Conservation (phyloP, 306 rosid species). For the Erythrophleum fordii region DNA sequence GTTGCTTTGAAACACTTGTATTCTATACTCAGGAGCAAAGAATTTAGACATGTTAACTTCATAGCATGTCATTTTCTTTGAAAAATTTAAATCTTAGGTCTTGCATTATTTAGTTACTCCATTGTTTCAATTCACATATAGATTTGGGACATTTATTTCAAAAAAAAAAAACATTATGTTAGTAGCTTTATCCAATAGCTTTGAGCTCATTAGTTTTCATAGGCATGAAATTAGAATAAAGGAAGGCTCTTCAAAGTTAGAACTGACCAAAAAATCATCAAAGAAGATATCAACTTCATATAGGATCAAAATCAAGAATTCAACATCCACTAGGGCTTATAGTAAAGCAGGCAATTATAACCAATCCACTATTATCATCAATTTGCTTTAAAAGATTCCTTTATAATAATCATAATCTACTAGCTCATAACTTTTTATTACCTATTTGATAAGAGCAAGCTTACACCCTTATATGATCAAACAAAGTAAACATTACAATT, state of each 20-base stretch:
- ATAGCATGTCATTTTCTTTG: conserved; percentile 4
- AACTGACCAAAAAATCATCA: not conserved
- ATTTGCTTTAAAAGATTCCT: conserved; percentile 13
- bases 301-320: not conserved
- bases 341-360: too few species aligned
- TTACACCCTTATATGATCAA: conserved; percentile 8
- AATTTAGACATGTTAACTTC: conserved; percentile 8
- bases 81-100: not conserved
- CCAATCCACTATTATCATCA: too few species aligned
- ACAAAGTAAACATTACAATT: not conserved
- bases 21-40: not conserved
- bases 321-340: not conserved
- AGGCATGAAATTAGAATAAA: not conserved
- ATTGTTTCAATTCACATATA: conserved; percentile 8
- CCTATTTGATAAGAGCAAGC: not conserved
- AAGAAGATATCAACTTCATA: not conserved
- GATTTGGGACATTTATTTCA: not conserved
- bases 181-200: not conserved
- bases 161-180: not conserved
- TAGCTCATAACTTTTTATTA: conserved; percentile 2
- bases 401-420: not conserved
- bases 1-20: not conserved
- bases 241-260: not conserved
- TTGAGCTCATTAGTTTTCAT: conserved; percentile 8
- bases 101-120: not conserved